Conservation (phyloP, 805 yeast genomes). For the Nakazawaea siamensis region DNA sequence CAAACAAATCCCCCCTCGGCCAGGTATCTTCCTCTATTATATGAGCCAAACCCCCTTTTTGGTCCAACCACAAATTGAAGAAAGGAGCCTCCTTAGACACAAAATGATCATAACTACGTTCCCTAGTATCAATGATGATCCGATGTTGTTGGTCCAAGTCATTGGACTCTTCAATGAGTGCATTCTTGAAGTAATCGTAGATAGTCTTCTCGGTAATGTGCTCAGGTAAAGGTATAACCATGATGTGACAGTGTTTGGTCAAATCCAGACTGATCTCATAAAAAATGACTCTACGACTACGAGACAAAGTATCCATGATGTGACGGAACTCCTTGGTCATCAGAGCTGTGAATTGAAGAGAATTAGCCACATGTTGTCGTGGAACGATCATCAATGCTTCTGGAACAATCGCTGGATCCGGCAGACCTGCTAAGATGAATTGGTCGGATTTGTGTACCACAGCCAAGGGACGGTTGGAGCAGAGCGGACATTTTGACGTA, state of each 20-base stretch:
- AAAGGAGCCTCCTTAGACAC: constrained; percentile 41
- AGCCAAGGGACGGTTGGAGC: constrained; percentile 18
- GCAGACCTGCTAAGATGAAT: constrained; percentile 29
- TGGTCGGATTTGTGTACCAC: constrained; percentile 25
- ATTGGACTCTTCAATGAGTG: constrained; percentile 26
- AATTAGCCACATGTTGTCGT: constrained; percentile 28
- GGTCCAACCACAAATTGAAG: constrained; percentile 39
- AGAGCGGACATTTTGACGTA: too few species aligned
- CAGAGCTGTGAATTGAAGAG: constrained; percentile 31
- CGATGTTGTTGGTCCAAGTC: constrained; percentile 31
- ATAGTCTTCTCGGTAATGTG: constrained; percentile 20
- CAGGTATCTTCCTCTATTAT: constrained; percentile 35
- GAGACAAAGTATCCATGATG: constrained; percentile 31
- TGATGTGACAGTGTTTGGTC: constrained; percentile 30
- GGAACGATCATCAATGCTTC: constrained; percentile 33
- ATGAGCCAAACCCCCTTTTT: constrained; percentile 43
- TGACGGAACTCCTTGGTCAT: constrained; percentile 35
- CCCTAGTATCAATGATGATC: constrained; percentile 29
- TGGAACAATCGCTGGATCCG: constrained; percentile 29
- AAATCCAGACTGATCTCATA: constrained; percentile 32
- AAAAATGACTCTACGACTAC: constrained; percentile 28
- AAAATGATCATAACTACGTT: constrained; percentile 17
- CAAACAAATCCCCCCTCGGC: constrained; percentile 40
- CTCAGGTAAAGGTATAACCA: constrained; percentile 34
- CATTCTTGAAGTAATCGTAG: constrained; percentile 33